phyloP scores from a whole-genome alignment of 768 basidiomycete species.

The Boletus coccyginus region DNA sequence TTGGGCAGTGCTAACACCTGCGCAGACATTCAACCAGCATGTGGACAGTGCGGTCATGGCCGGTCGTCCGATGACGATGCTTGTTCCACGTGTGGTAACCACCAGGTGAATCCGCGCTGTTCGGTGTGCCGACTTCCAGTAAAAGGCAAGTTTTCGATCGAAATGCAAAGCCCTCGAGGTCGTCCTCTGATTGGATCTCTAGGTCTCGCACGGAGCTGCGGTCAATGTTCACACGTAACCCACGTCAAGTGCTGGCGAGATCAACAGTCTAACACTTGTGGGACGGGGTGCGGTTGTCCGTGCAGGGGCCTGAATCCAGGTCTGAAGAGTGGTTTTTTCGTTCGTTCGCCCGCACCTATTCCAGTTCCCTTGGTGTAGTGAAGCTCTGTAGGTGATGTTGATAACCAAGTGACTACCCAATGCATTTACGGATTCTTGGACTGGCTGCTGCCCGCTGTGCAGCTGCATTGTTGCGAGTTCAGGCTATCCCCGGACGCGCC shows the following conservation, averaged over 20 bases:
- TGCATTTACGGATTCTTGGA: not conserved
- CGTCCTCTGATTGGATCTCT: not conserved
- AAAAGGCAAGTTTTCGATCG: slow-evolving; percentile 47
- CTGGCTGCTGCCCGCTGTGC: too few relatives aligned
- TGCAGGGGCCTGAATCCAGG: slow-evolving; percentile 35
- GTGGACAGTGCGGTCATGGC: slow-evolving; percentile 40
- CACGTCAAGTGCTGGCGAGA: slow-evolving; percentile 63
- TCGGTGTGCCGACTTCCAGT: slow-evolving; percentile 75
- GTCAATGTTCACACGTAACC: slow-evolving; percentile 60
- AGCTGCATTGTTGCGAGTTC: too few relatives aligned
- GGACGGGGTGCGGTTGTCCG: slow-evolving; percentile 67
- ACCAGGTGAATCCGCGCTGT: slow-evolving; percentile 51
- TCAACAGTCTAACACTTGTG: slow-evolving; percentile 47
- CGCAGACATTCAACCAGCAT: slow-evolving; percentile 48
- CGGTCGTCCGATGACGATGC: slow-evolving; percentile 33
- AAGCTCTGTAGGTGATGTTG: not conserved
- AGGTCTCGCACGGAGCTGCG: slow-evolving; percentile 65
- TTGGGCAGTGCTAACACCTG: slow-evolving; percentile 1
- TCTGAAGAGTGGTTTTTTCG: slow-evolving; percentile 1
- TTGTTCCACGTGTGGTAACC: slow-evolving; percentile 44
- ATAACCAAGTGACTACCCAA: not conserved
- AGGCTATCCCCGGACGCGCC: too few relatives aligned
- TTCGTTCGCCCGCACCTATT: slow-evolving; percentile 10
- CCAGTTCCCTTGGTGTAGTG: slow-evolving; percentile 1
- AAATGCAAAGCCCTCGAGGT: not conserved